phyloP scores from a whole-genome alignment of 2,329 filamentous ascomycete genomes.

The Myriosclerotinia duriaeana region DNA sequence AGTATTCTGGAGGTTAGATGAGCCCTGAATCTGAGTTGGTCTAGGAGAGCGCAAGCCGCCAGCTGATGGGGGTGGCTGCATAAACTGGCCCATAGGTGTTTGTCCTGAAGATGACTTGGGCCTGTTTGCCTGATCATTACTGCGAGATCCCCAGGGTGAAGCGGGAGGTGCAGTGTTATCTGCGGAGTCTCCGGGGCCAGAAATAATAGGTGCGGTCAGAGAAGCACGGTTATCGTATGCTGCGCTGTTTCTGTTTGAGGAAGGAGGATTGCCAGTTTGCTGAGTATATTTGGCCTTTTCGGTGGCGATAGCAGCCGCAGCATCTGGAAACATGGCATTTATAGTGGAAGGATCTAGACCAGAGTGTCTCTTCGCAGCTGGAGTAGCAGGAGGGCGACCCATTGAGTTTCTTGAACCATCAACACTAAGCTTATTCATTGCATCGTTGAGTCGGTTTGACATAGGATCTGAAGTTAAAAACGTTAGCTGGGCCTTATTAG shows the following conservation, averaged over 20 bases:
- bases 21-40: constrained; percentile 60
- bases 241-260: constrained; percentile 89
- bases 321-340: constrained; percentile 98
- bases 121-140: constrained; percentile 53
- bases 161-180: constrained; percentile 63
- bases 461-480: constrained; percentile 73
- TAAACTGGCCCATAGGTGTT: constrained; percentile 90
- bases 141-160: constrained; percentile 73
- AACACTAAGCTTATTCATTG: constrained; percentile 91
- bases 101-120: constrained; percentile 80
- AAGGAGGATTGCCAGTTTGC: constrained; percentile 83
- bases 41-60: constrained; percentile 73
- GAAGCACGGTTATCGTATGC: constrained; percentile 73
- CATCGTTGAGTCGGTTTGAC: constrained; percentile 92
- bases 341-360: constrained; percentile 91
- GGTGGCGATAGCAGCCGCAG: constrained; percentile 94
- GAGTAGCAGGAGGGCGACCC: constrained; percentile 73
- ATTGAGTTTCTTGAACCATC: constrained; percentile 86
- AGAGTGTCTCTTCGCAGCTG: constrained; percentile 85
- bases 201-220: constrained; percentile 72
- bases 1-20: constrained; percentile 76
- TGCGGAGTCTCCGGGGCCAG: constrained; percentile 62
- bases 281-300: constrained; percentile 98
- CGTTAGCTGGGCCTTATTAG: constrained; percentile 24
- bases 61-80: constrained; percentile 73